phyloP scores from a whole-genome alignment of 2,329 filamentous ascomycete genomes.

The Pseudogymnoascus destructans region DNA sequence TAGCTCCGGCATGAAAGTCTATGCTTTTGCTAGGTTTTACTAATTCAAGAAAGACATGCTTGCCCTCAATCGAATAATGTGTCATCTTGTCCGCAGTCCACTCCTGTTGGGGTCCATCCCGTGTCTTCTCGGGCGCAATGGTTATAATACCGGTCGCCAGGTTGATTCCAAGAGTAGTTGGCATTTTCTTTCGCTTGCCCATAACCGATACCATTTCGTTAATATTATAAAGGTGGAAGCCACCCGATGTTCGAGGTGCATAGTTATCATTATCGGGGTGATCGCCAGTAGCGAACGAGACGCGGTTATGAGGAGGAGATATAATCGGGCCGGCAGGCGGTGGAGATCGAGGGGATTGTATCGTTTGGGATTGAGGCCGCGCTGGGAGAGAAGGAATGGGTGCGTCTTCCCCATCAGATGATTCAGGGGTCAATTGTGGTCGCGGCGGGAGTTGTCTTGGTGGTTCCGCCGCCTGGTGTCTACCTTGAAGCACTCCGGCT shows the following conservation, averaged over 20 bases:
- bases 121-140: conserved; percentile 73
- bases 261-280: conserved; percentile 32
- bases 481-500: conserved; percentile 40
- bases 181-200: conserved; percentile 97
- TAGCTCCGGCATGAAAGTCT: conserved; percentile 93
- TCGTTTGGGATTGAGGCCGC: conserved; percentile 44
- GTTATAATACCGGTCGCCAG: conserved; percentile 77
- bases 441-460: conserved; percentile 36
- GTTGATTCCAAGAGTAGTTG: conserved; percentile 91
- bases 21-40: conserved; percentile 86
- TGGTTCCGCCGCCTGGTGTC: conserved; percentile 25
- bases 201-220: conserved; percentile 96
- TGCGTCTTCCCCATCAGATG: conserved; percentile 51
- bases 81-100: conserved; percentile 92
- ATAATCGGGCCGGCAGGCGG: conserved; percentile 30
- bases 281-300: conserved; percentile 26
- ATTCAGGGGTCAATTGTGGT: conserved; percentile 50
- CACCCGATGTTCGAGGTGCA: conserved; percentile 47
- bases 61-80: conserved; percentile 96
- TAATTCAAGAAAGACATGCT: conserved; percentile 92
- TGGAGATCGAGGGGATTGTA: conserved; percentile 29
- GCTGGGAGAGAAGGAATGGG: conserved; percentile 48
- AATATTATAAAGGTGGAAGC: conserved; percentile 91
- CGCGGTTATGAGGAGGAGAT: conserved; percentile 43
- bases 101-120: conserved; percentile 75